Base-by-base conservation (phyloP, 2,329 filamentous ascomycete genomes). In the Aphanocladium album region DNA sequence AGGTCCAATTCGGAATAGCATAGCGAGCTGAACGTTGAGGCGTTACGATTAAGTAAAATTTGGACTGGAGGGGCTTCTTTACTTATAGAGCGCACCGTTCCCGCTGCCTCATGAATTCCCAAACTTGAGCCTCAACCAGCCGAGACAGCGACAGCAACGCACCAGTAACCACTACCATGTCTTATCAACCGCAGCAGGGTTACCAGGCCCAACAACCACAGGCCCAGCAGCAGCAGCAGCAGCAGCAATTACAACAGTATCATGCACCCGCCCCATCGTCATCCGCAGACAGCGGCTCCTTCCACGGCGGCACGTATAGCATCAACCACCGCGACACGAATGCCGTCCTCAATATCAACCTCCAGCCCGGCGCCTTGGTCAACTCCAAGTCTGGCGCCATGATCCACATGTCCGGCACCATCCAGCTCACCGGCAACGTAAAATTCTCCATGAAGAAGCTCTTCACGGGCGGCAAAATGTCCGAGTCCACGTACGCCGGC, bases 381-480 rank as follows among this genome's bases (percentile, higher is more conserved):
- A 54, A 57, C 45, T 62, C 63, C 46, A 61, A 59, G 53, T 53
- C 65, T 1, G 65, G 65, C 50, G 63, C 62, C 54, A 66, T 65
- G 65, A 63, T 66, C 33, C 64, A 66, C 57, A 66, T 66, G 65
- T 47, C 63, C 43, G 60, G 60, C 60, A 62, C 60, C 14, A 47
- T 66, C 7, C 58, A 65, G 60, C 62, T 66, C 2, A 54, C 58
- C 2, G 65, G 65, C 57, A 64, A 64, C 50, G 43, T 63, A 56
- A 66, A 66, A 39, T 66, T 66, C 61, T 64, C 62, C 57, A 63
- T 66, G 61, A 61, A 58, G 46, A 65, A 65, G 60, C 60, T 65
- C 53, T 50, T 66, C n/a, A 64, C 62, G 9, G 65, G 65, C 27
- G 59, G 62, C 19, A 58, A 63, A 8, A 62, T 66, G 65, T 43